Conservation (phyloP, 1,284 basidiomycete species). For the Sporisorium scitamineum region DNA sequence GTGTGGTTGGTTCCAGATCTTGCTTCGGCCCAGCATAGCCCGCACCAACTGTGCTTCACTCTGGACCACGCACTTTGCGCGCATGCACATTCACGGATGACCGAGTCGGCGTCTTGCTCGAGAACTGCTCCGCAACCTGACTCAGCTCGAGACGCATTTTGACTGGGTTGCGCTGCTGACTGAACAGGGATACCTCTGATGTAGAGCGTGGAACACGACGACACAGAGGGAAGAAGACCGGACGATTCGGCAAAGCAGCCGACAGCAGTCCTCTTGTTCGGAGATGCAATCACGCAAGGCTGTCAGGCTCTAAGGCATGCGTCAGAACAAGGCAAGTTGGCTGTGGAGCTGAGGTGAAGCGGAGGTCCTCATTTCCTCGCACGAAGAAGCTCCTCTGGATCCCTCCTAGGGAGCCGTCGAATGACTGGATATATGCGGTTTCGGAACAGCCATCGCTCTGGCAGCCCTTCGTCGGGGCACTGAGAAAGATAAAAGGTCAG, state of each 20-base stretch:
- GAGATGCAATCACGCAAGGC: background rate
- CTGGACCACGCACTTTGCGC: no score
- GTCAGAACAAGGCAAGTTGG: background rate
- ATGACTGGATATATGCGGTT: background rate
- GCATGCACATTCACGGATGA: background rate
- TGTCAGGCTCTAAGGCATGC: background rate
- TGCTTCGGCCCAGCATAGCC: background rate
- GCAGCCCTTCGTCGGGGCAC: background rate
- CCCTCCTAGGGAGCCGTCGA: background rate
- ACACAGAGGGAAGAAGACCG: background rate
- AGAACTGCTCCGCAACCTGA: constrained; percentile 7
- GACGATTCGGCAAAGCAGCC: background rate
- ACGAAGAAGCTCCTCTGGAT: background rate
- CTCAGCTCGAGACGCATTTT: background rate
- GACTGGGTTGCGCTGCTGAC: background rate
- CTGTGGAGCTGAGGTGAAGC: no score
- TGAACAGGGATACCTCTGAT: background rate
- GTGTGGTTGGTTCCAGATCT: background rate
- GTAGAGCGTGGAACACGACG: background rate
- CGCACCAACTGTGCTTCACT: no score
- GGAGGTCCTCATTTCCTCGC: background rate
- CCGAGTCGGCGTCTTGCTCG: no score
- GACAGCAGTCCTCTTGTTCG: background rate
- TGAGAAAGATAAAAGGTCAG: background rate
- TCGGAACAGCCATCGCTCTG: background rate